Base-by-base conservation (phyloP, 1,284 basidiomycete genomes). In the Sanghuangporus sanghuang region DNA sequence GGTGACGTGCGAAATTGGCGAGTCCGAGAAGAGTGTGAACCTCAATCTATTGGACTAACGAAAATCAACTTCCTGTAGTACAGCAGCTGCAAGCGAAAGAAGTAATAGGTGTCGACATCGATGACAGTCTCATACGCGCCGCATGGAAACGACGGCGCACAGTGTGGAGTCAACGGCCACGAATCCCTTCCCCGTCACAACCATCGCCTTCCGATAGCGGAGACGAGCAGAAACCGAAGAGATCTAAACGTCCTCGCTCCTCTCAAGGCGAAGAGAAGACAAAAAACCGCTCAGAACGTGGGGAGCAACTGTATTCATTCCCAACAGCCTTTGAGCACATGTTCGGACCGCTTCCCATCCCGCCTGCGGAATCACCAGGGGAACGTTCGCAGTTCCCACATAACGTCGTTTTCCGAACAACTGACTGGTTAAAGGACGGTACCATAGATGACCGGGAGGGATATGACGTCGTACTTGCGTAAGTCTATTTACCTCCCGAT, bases 1-100 rank as follows among this genome's bases (percentile, higher is more conserved):
- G 79, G 85, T 94, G 23, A 88, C 90, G 0, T 89, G 89, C 69
- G 89, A 93, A 72, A 85, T 94, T 44, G 92, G 92, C 89, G 65
- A 54, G 77, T 68, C 1, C n/a, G 27, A 32, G 21, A n/a, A 46
- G 44, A n/a, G 21, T 46, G 18, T 38, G 7, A 40, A 14, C 52
- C 21, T 61, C n/a, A 23, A 23, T 16, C 14, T 54, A 5, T 32
- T 32, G 27, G 36, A 50, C 35, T 44, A 40, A 57, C 39, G 8
- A 23, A 16, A 12, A 8, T 2, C n/a, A 32, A 32, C 27, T 32
- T 32, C 27, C 2, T 8, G 27, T 9, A 52, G 50, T 27, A 42
- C 91, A 92, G 70, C 73, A 73, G 0, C 80, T 79, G 71, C 79
- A 79, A 6, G 86, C 90, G 3, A 70, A 69, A n/a, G 80, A 78